Percentiles rank a stretch among this genome's conserved stretches.
Evolutionary conservation across 2,329 filamentous ascomycete genomes (phyloP).

Genomic region (Aspergillus ibericus): DNA sequence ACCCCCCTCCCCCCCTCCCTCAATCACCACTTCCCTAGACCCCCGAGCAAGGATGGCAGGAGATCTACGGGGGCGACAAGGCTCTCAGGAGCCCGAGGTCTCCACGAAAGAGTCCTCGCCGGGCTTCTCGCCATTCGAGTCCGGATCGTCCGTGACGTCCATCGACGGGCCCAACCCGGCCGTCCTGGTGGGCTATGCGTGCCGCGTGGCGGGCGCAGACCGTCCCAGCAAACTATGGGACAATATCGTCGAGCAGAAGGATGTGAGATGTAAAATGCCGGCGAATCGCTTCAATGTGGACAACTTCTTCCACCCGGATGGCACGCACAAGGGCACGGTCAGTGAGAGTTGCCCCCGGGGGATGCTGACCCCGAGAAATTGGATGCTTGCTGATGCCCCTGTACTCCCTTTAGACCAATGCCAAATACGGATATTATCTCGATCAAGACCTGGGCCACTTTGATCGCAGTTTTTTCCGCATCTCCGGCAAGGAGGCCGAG

Average conservation of each 20-base stretch:
- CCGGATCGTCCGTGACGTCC: not conserved
- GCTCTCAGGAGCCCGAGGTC: not conserved
- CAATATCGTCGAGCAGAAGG: not conserved
- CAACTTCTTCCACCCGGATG: constrained; percentile 6
- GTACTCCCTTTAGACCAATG: not conserved
- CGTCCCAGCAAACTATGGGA: constrained; percentile 5
- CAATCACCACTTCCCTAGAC: not conserved
- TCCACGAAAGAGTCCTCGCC: not conserved
- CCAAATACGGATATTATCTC: constrained; percentile 1
- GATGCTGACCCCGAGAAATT: not conserved
- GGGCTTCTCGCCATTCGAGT: not conserved
- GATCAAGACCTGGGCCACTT: constrained; percentile 13
- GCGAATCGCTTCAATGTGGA: constrained; percentile 7
- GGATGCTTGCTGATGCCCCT: not conserved
- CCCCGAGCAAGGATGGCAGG: not conserved
- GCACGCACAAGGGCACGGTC: constrained; percentile 1
- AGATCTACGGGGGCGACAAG: not conserved
- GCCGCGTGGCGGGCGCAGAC: constrained; percentile 8
- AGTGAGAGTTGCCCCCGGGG: not conserved
- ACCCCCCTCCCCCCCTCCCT: not conserved
- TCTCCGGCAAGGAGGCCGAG: constrained; percentile 22
- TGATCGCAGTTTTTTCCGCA: constrained; percentile 26
- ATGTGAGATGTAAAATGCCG: constrained; percentile 3
- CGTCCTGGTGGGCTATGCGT: constrained; percentile 7
- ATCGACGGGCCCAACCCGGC: not conserved